Evolutionary conservation across 169 alveolate genomes (phyloP).

Genomic region (Eimeria sp.): DNA sequence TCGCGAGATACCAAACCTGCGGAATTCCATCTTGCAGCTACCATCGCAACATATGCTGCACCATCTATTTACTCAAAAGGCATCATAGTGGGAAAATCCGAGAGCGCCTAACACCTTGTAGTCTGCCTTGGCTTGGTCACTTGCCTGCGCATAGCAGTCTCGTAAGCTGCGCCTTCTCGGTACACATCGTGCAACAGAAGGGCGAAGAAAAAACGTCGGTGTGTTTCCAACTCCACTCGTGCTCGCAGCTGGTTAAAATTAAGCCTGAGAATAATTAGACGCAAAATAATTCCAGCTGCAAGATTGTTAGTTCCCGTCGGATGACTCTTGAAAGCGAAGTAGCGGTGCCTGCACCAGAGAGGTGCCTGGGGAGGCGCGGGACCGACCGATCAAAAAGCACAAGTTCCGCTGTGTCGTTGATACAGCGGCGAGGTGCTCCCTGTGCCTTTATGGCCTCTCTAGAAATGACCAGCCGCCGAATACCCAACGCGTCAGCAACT

Average conservation of each 20-base stretch:
- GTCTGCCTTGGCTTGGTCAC: background rate
- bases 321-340: background rate
- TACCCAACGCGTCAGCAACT: constrained; percentile 58
- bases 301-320: background rate
- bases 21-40: background rate
- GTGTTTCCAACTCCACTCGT: constrained; percentile 44
- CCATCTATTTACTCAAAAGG: background rate
- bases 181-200: constrained; percentile 59
- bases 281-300: background rate
- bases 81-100: background rate
- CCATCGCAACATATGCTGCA: background rate
- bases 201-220: constrained; percentile 57
- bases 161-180: constrained; percentile 62
- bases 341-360: background rate
- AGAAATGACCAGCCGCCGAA: constrained; percentile 53
- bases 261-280: background rate
- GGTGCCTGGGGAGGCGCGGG: background rate
- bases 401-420: constrained; percentile 48
- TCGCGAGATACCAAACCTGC: constrained; percentile 61
- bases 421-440: constrained; percentile 52
- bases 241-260: constrained; percentile 25
- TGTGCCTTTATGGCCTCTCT: constrained; percentile 44
- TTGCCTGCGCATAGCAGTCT: constrained; percentile 61
- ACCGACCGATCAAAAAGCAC: constrained; percentile 44
- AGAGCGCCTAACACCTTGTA: background rate